Conservation (phyloP, 345 rosid genomes). For the Populus simonii region DNA sequence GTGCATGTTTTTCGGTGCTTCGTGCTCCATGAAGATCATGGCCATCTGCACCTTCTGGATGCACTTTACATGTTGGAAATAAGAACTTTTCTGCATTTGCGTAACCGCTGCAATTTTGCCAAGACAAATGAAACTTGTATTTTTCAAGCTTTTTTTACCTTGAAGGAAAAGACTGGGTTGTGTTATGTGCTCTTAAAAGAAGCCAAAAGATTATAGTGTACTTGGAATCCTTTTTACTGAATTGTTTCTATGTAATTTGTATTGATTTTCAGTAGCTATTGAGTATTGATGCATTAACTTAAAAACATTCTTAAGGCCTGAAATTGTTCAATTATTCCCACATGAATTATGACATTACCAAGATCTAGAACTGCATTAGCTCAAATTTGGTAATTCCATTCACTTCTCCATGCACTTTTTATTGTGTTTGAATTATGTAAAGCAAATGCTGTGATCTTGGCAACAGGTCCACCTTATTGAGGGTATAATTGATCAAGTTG, state of each 20-base stretch:
- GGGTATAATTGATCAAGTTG: constrained; percentile 96
- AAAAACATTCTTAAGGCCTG: not conserved
- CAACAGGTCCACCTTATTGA: constrained; percentile 92
- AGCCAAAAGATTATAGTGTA: not conserved
- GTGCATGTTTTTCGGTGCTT: not conserved
- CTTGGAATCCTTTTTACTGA: not conserved
- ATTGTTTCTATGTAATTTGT: not conserved
- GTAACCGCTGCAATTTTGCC: not conserved
- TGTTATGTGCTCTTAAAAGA: not conserved
- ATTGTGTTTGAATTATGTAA: not conserved
- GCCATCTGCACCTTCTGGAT: not conserved
- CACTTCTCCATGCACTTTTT: not conserved
- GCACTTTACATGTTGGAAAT: not conserved
- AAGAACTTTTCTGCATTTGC: not conserved
- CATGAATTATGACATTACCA: not conserved
- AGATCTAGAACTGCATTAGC: not conserved
- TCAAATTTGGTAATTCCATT: not conserved
- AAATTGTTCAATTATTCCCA: not conserved
- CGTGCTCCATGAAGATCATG: not conserved
- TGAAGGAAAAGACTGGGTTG: not conserved
- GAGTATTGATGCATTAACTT: not conserved
- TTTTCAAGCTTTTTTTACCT: not conserved
- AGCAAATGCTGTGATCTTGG: not conserved
- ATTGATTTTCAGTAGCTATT: not conserved
- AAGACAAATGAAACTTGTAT: too few relatives aligned